A percentile compares a stretch with the other conserved stretches of the same genome.
Evolutionary conservation across 306 rosid species (phyloP).

Genomic region (Adenanthera pavonina): DNA sequence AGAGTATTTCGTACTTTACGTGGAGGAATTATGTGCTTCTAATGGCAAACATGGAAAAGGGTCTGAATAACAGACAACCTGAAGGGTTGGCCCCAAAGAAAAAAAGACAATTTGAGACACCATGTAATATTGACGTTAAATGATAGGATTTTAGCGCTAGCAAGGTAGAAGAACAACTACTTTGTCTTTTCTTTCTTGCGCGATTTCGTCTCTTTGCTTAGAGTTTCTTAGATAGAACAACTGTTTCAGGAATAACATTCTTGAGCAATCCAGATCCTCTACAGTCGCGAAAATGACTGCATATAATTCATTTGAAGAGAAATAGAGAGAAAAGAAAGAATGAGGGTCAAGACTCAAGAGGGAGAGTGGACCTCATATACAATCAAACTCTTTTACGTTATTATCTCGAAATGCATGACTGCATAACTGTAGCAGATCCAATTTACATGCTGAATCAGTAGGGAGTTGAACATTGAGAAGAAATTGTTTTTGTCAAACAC

Average conservation of each 20-base stretch:
- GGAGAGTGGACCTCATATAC: no score
- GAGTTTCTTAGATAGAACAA: background rate
- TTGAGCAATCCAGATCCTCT: background rate
- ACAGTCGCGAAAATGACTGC: no score
- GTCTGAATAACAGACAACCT: background rate
- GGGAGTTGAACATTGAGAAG: background rate
- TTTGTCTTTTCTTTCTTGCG: background rate
- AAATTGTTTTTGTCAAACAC: background rate
- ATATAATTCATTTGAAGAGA: no score
- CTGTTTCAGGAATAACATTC: background rate
- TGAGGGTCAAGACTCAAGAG: no score
- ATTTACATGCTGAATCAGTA: background rate
- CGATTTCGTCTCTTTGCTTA: background rate
- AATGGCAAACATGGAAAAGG: background rate
- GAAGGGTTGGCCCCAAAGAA: background rate
- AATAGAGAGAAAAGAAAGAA: no score
- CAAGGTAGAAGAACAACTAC: no score
- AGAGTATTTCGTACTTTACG: no score
- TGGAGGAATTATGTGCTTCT: background rate
- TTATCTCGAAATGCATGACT: no score
- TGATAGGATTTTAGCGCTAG: background rate
- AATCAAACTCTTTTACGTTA: no score
- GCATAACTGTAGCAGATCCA: no score
- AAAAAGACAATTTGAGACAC: background rate
- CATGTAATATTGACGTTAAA: background rate